These are phyloP conservation scores for Eucalyptus paniculata DNA, from an alignment of 345 rosid genomes.

Conservation along the genomic window DNA sequence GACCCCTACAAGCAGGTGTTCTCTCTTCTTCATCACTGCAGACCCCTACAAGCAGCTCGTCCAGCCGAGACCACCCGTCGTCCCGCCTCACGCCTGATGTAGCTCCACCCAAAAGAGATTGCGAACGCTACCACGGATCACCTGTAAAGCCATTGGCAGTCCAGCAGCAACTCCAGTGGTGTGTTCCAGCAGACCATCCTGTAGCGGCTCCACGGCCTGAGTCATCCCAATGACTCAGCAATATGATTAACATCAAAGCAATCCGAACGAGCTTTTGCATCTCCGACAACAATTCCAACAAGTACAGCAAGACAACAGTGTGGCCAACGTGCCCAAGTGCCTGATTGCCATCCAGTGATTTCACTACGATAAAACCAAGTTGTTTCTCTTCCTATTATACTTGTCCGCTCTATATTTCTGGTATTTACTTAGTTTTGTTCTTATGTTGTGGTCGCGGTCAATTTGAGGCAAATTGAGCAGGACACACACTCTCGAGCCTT, in stretches of 20 bases:
- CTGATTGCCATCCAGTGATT: not conserved
- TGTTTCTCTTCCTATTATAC: not conserved
- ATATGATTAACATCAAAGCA: not conserved
- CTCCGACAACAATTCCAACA: not conserved
- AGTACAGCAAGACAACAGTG: not conserved
- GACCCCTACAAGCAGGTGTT: not conserved
- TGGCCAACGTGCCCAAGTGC: not conserved
- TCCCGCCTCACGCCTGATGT: not conserved
- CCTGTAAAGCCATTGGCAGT: not conserved
- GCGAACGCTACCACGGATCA: not conserved
- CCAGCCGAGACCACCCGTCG: not conserved
- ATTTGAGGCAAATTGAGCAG: not conserved
- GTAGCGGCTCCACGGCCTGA: not conserved
- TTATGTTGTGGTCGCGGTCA: not conserved
- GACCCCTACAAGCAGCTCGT: not conserved
- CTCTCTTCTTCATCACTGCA: not conserved
- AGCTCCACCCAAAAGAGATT: not conserved
- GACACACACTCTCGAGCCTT: not conserved
- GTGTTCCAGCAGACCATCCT: not conserved
- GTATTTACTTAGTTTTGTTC: not conserved
- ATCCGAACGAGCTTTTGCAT: not conserved
- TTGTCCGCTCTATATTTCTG: not conserved
- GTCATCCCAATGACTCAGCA: not conserved
- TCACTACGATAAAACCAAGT: not conserved
- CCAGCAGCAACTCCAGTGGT: not conserved